A percentile compares a stretch with the other conserved stretches of the same genome.
Conservation (phyloP, 1,284 basidiomycete species). For the Albatrellus sp. region DNA sequence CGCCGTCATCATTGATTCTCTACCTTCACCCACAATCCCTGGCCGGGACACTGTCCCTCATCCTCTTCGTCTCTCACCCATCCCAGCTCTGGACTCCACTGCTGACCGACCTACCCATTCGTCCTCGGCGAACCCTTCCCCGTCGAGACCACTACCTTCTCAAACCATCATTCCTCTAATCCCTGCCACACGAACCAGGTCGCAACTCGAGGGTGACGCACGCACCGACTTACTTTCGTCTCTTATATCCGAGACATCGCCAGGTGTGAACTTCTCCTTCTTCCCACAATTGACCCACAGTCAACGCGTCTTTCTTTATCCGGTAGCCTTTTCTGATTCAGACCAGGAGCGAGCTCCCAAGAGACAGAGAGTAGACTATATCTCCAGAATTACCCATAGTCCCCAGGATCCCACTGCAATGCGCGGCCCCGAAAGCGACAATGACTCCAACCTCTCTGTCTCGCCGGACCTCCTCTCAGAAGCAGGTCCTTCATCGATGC, state of each 20-base stretch:
- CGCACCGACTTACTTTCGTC: slow-evolving; percentile 19
- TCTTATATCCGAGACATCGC: slow-evolving; percentile 13
- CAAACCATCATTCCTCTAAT: slow-evolving; percentile 27
- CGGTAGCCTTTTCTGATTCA: slow-evolving; percentile 25
- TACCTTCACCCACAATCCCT: slow-evolving; percentile 36
- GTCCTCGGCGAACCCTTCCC: slow-evolving; percentile 18
- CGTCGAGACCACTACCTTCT: slow-evolving; percentile 15
- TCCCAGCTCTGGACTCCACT: slow-evolving; percentile 21
- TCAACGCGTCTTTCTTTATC: slow-evolving; percentile 12
- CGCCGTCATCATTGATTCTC: slow-evolving; percentile 57
- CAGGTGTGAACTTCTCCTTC: slow-evolving; percentile 19
- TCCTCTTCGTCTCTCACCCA: slow-evolving; percentile 19
- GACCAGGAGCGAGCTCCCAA: slow-evolving; percentile 49
- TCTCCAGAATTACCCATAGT: slow-evolving; percentile 19
- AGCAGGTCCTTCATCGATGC: slow-evolving; percentile 36
- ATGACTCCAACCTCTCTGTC: slow-evolving; percentile 33
- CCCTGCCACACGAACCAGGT: slow-evolving; percentile 49
- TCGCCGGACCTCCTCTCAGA: slow-evolving; percentile 32
- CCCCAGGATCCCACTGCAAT: slow-evolving; percentile 25
- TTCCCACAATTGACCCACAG: slow-evolving; percentile 12
- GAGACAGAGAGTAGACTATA: slow-evolving; percentile 41
- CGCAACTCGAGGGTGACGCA: slow-evolving; percentile 46
- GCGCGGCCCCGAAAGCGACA: slow-evolving; percentile 46
- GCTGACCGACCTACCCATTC: slow-evolving; percentile 29
- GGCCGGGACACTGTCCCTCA: slow-evolving; percentile 43